Conservation (phyloP, 371 early-diverging fungal genomes). For the Rhizomucor pusillus region DNA sequence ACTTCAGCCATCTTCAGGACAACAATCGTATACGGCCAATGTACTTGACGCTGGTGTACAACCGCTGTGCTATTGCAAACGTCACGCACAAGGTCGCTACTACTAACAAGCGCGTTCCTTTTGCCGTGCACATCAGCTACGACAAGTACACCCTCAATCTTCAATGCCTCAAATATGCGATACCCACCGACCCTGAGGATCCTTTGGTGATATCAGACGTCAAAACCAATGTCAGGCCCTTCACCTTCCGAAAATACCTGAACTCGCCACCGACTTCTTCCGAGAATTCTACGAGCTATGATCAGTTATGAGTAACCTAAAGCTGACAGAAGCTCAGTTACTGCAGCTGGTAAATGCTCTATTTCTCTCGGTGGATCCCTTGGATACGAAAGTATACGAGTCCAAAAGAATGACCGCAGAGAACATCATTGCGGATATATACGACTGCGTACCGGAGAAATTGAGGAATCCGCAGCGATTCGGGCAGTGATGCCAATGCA, state of each 20-base stretch:
- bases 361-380: neutral
- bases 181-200: constrained; percentile 2
- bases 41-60: too few species aligned
- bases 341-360: neutral
- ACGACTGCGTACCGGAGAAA: neutral
- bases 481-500: neutral
- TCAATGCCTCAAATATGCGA: too few species aligned
- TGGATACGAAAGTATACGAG: too few species aligned
- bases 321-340: neutral
- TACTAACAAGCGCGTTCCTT: too few species aligned
- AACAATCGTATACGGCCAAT: too few species aligned
- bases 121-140: too few species aligned
- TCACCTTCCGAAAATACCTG: neutral
- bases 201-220: neutral
- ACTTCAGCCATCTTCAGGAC: too few species aligned
- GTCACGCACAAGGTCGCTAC: too few species aligned
- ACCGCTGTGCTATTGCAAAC: too few species aligned
- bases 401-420: too few species aligned
- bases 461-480: neutral
- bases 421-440: too few species aligned
- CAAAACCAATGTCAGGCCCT: neutral
- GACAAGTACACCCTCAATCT: too few species aligned
- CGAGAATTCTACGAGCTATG: neutral
- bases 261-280: neutral
- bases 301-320: neutral